Evolutionary conservation across 2,329 filamentous ascomycete genomes (phyloP), one percentile per base, ranked within the genome.

Genomic region (Trichoderma oligosporum): DNA sequence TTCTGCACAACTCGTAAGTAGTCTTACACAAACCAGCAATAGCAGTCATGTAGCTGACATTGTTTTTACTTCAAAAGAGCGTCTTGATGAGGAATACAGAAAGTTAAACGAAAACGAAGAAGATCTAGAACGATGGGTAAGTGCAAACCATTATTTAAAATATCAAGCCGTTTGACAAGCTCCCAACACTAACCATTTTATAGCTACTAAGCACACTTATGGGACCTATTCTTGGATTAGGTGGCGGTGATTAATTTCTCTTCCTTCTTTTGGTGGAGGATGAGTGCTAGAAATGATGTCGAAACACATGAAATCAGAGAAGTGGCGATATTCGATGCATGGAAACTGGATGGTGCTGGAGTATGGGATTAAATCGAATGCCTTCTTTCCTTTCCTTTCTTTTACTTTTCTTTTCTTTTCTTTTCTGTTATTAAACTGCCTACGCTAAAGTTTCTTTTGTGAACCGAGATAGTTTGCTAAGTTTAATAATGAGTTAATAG

Each of bases 41-140:
- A 12, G 11, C 22, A 1, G 1, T 8, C 4, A 22, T 5, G 25
- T 5, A 16, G 20, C 51, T 54, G 38, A 54, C 14, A 3, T 0
- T 12, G 4, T 16, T 6, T 11, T 27, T 4, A 25, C 22, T n/a
- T 16, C 8, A 22, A n/a, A 11, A 48, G 49, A 55, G 11, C 44
- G 35, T 18, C 44, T 59, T 18, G 57, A 59, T 12, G 51, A 59
- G 6, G 31, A 56, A 38, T 59, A 51, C 25, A 38, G 36, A 20
- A 22, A 33, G 5, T 12, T 56, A 4, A 47, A 49, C 1, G 22
- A 59, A 4, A 45, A 59, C 16, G 57, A 59, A 25, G 16, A 29
- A 16, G 24, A 41, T 31, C 45, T 59, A n/a, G 57, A 59, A 18
- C 36, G 49, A 29, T 59, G 57, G 57, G 57, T 59, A 59, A 14